phyloP scores from a whole-genome alignment of 2,329 filamentous ascomycete genomes.

The Westerdykella ornata region DNA sequence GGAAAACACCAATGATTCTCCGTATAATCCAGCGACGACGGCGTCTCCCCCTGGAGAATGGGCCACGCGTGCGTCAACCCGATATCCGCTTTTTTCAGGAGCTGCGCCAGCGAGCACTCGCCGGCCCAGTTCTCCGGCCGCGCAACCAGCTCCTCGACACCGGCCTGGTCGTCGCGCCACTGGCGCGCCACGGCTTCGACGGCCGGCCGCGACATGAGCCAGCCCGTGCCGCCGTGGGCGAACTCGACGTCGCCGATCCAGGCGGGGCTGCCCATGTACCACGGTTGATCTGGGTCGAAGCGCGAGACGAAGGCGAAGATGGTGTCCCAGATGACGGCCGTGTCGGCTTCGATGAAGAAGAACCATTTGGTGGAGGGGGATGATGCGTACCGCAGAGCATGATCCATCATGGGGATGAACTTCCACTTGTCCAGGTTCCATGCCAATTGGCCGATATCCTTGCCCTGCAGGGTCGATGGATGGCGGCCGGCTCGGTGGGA shows the following conservation, averaged over 20 bases:
- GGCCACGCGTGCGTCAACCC: slow-evolving; percentile 37
- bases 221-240: slow-evolving; percentile 40
- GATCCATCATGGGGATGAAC: slow-evolving; percentile 50
- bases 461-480: slow-evolving; percentile 32
- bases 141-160: slow-evolving; percentile 30
- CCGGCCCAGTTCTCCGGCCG: slow-evolving; percentile 34
- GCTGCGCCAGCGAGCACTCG: slow-evolving; percentile 31
- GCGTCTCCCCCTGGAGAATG: slow-evolving; percentile 41
- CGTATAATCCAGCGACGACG: slow-evolving; percentile 36
- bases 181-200: slow-evolving; percentile 7
- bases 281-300: slow-evolving; percentile 36
- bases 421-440: slow-evolving; percentile 51
- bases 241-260: slow-evolving; percentile 36
- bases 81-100: slow-evolving; percentile 31
- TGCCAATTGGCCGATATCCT: slow-evolving; percentile 17
- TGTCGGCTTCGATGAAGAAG: slow-evolving; percentile 34
- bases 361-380: slow-evolving; percentile 20
- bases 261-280: slow-evolving; percentile 38
- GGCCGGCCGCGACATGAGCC: slow-evolving; percentile 31
- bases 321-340: slow-evolving; percentile 32
- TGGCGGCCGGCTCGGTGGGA: no score
- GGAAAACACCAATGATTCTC: slow-evolving; percentile 40
- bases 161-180: slow-evolving; percentile 24
- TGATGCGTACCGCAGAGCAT: slow-evolving; percentile 36
- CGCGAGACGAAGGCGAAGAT: slow-evolving; percentile 36